Conservation (phyloP, 345 rosid genomes). For the Pugionium dolabratum region DNA sequence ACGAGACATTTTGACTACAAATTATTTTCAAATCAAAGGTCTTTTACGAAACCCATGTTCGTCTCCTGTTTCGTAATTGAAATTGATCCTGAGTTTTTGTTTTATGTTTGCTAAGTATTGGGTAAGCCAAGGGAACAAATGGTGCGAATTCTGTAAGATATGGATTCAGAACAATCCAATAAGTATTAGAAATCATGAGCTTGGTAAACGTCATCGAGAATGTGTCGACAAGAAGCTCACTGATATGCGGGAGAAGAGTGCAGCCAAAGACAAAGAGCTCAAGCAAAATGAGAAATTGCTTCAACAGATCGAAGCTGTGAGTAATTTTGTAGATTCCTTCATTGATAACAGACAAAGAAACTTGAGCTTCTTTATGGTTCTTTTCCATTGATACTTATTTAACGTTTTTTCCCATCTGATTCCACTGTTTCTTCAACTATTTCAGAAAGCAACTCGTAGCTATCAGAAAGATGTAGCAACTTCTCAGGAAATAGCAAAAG, state of each 20-base stretch:
- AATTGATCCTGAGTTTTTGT: constrained; percentile 13
- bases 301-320: constrained; percentile 91
- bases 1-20: neutral
- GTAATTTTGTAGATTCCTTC: constrained; percentile 15
- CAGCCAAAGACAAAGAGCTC: constrained; percentile 75
- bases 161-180: constrained; percentile 74
- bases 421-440: neutral
- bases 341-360: too few species aligned
- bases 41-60: constrained; percentile 8
- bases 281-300: constrained; percentile 71
- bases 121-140: constrained; percentile 97
- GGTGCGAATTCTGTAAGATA: constrained; percentile 97
- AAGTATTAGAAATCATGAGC: constrained; percentile 92
- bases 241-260: constrained; percentile 75
- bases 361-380: too few species aligned
- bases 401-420: neutral
- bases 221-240: constrained; percentile 68
- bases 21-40: neutral
- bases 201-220: constrained; percentile 80
- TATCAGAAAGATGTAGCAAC: constrained; percentile 86
- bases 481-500: constrained; percentile 63
- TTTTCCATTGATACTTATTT: too few species aligned
- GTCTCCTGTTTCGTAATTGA: constrained; percentile 6
- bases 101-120: constrained; percentile 52
- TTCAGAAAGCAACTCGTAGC: constrained; percentile 90